These are phyloP conservation scores for Grigorovia transvaalensis DNA, from an alignment of 805 yeast genomes.

Conservation along the genomic window DNA sequence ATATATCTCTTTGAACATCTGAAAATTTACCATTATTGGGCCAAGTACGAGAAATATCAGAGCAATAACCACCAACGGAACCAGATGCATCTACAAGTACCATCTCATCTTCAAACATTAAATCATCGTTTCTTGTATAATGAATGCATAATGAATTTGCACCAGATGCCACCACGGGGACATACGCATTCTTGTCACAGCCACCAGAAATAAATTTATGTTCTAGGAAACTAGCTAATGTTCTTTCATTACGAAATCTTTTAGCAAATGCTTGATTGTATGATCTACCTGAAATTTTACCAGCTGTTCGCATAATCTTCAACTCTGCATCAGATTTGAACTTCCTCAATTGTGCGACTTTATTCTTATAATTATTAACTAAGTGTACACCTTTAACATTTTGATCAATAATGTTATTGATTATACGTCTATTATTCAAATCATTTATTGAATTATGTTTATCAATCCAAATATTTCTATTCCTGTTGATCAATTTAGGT, in stretches of 20 bases:
- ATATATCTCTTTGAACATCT: constrained; percentile 72
- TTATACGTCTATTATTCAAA: constrained; percentile 6
- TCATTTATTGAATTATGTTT: constrained; percentile 1
- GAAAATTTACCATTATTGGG: constrained; percentile 72
- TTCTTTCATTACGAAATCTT: constrained; percentile 60
- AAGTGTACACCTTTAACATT: constrained; percentile 6
- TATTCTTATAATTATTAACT: constrained; percentile 7
- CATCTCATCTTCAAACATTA: constrained; percentile 64
- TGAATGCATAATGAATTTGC: constrained; percentile 83
- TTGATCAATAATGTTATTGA: neutral
- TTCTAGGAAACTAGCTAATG: constrained; percentile 70
- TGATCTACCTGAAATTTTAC: constrained; percentile 71
- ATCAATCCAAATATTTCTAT: constrained; percentile 31
- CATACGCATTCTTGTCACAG: constrained; percentile 79
- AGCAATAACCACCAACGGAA: constrained; percentile 81
- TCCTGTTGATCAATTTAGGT: constrained; percentile 36
- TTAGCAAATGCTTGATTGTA: constrained; percentile 72
- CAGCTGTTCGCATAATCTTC: constrained; percentile 70
- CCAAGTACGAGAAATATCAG: constrained; percentile 96
- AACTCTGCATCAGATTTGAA: constrained; percentile 72
- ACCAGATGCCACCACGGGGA: constrained; percentile 96
- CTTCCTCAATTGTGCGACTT: constrained; percentile 36
- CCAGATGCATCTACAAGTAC: constrained; percentile 96
- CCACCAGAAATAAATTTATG: constrained; percentile 79
- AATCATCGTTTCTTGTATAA: constrained; percentile 84